Base-by-base conservation (phyloP, 176 grass and related monocot genomes). In the Saccharum spontaneum region DNA sequence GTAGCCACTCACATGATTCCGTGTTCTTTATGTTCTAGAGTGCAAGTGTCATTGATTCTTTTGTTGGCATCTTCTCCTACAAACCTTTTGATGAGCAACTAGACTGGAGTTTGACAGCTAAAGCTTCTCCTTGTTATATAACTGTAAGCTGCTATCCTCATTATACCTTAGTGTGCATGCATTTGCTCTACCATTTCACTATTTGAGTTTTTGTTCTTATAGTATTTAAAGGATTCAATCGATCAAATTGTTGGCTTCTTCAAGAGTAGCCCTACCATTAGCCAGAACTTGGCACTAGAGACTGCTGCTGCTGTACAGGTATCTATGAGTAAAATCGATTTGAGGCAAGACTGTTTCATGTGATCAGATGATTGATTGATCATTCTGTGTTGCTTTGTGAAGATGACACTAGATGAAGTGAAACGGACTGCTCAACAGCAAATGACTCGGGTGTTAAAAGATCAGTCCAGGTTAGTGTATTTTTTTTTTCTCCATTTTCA, bases 401-500 rank as follows among this genome's bases (percentile, higher is more conserved):
- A 98, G 96, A 98, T 93, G 91, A 98, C 96, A 80, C 87, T 98
- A 20, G 96, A 95, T 90, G 96, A 87, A 90, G 93, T 98, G 64
- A 98, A 93, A 79, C 91, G 93, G 20, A 95, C 93, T 7, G 96
- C 96, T 76, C 96, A 98, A 89, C 87, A 98, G 67, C 96, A 98
- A 92, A 87, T 98, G 85, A 90, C 87, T 20, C 66, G 85, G 48
- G 96, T 90, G 54, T 82, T 98, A 79, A 95, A 95, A 86, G 96
- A 95, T 28, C 87, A 95, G 44, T 89, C 96, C 68, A 98, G 91
- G 96, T 98, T 87, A 60, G 87, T 81, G 17, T 79, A 63, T 34
- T 36, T 57, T 36, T 40, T 74, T 36, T 40, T 74, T 59, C 20
- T 15, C 26, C 28, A 65, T 65, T 65, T 31, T 31, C 13, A 31